Conservation (phyloP, 805 yeast genomes). For the Wickerhamomyces pijperi region DNA sequence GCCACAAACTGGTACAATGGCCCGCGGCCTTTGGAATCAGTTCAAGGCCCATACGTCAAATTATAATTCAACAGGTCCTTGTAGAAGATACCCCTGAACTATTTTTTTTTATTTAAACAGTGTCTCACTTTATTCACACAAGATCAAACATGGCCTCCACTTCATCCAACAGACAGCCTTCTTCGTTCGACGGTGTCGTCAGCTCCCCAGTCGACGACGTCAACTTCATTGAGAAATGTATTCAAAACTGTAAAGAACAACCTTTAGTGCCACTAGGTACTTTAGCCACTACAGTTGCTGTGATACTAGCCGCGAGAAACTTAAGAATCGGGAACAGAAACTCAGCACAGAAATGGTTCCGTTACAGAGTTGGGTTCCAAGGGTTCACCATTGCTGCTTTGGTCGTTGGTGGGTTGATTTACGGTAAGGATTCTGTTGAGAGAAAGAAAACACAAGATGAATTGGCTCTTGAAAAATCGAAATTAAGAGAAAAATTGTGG, state of each 20-base stretch:
- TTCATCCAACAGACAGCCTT: background rate
- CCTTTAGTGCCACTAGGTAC: constrained; percentile 85
- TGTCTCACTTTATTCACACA: too few relatives aligned
- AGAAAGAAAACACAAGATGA: constrained; percentile 51
- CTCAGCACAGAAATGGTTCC: constrained; percentile 77
- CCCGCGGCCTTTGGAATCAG: too few relatives aligned
- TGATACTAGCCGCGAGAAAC: constrained; percentile 66
- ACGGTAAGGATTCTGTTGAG: constrained; percentile 38
- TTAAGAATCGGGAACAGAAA: constrained; percentile 59
- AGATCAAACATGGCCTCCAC: background rate
- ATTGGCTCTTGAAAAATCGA: constrained; percentile 63
- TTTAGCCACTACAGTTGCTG: constrained; percentile 70
- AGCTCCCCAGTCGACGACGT: constrained; percentile 21
- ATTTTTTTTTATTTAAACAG: too few relatives aligned
- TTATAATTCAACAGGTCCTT: too few relatives aligned
- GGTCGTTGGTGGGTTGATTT: constrained; percentile 66
- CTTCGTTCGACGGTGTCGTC: background rate
- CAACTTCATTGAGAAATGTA: constrained; percentile 44
- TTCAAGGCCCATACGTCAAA: too few relatives aligned
- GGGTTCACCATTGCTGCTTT: constrained; percentile 75
- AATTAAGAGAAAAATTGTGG: constrained; percentile 78
- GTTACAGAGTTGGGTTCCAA: constrained; percentile 84
- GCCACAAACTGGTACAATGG: too few relatives aligned
- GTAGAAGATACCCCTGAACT: too few relatives aligned
- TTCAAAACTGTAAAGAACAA: constrained; percentile 64